Conservation (phyloP, 768 basidiomycete genomes). For the Tubosaeta sp. region DNA sequence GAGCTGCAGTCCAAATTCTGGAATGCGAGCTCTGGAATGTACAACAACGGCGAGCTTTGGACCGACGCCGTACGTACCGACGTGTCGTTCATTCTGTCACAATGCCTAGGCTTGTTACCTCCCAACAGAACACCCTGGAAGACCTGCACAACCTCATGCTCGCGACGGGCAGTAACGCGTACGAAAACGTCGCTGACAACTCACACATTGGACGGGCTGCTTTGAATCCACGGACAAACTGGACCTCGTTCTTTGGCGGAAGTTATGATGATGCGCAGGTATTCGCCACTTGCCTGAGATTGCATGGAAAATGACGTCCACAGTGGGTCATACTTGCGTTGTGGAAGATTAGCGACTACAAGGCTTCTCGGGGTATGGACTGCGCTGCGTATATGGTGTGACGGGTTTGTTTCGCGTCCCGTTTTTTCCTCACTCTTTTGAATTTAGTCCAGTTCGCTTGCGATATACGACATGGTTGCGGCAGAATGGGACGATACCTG, state of each 20-base stretch:
- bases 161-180: constrained; percentile 40
- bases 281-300: constrained; percentile 2
- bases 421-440: constrained; percentile 22
- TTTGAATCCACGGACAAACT: constrained; percentile 37
- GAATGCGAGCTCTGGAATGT: constrained; percentile 36
- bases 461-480: constrained; percentile 49
- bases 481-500: constrained; percentile 48
- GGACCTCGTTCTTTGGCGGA: constrained; percentile 41
- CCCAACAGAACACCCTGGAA: constrained; percentile 49
- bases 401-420: constrained; percentile 16
- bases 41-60: constrained; percentile 51
- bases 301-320: not conserved
- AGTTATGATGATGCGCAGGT: constrained; percentile 54
- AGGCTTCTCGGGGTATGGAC: constrained; percentile 34
- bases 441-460: constrained; percentile 41
- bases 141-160: constrained; percentile 59
- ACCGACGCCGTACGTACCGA: constrained; percentile 48
- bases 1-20: constrained; percentile 37
- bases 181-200: constrained; percentile 34
- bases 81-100: not conserved
- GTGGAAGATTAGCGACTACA: constrained; percentile 58
- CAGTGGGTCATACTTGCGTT: constrained; percentile 56
- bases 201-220: constrained; percentile 46
- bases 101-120: not conserved
- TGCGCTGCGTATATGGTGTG: constrained; percentile 17